phyloP scores from a whole-genome alignment of 1,284 basidiomycete species.

The Naganishia sp. region DNA sequence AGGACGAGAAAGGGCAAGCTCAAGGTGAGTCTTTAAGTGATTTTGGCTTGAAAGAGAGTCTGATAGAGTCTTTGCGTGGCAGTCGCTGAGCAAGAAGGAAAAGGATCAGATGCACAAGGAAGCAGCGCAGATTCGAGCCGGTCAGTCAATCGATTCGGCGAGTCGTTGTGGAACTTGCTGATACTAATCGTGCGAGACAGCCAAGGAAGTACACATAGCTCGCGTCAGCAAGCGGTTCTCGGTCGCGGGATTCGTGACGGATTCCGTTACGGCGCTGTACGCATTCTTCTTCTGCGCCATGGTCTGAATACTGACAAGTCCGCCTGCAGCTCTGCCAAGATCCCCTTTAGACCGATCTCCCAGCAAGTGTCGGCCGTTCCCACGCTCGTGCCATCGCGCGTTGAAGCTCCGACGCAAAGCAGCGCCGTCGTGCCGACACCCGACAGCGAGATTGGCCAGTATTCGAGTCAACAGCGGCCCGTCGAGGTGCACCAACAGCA shows the following conservation, averaged over 20 bases:
- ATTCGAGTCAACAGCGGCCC: constrained; percentile 25
- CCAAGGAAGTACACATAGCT: constrained; percentile 22
- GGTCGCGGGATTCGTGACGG: constrained; percentile 9
- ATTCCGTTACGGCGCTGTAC: constrained; percentile 18
- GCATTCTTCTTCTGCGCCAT: neutral
- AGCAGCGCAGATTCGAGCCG: constrained; percentile 22
- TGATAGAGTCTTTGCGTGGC: neutral
- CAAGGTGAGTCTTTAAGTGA: neutral
- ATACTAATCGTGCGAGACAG: neutral
- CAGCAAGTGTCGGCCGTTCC: constrained; percentile 22
- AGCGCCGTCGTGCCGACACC: constrained; percentile 24
- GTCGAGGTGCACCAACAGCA: neutral
- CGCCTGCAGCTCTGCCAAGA: constrained; percentile 4
- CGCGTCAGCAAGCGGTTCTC: constrained; percentile 20
- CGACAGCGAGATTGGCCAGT: constrained; percentile 24
- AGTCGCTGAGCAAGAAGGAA: constrained; percentile 16
- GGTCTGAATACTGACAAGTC: too few species aligned
- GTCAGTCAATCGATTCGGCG: neutral
- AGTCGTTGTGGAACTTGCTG: neutral
- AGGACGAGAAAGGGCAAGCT: neutral
- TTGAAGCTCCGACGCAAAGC: constrained; percentile 17
- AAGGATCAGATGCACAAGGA: constrained; percentile 18
- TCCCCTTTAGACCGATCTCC: constrained; percentile 25
- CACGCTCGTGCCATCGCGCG: constrained; percentile 6
- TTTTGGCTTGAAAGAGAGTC: neutral